phyloP scores from a whole-genome alignment of 768 basidiomycete genomes.

The Scleroderma citrinum region DNA sequence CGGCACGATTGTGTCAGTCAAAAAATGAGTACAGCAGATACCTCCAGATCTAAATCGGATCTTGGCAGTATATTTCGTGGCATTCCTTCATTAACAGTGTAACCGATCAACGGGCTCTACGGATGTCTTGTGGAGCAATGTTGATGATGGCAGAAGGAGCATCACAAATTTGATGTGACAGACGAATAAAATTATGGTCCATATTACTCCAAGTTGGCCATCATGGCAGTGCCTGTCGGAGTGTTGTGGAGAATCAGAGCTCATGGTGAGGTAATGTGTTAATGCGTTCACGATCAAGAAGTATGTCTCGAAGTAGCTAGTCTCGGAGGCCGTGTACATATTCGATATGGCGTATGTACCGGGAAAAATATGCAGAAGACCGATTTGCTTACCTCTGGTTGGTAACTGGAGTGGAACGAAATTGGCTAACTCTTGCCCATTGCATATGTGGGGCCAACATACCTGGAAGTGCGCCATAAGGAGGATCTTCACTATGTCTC shows the following conservation, averaged over 20 bases:
- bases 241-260: conserved; percentile 1
- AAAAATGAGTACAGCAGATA: neutral
- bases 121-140: neutral
- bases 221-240: neutral
- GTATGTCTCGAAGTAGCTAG: neutral
- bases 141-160: neutral
- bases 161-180: neutral
- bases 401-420: neutral
- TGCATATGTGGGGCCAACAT: too few species aligned
- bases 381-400: neutral
- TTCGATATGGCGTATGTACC: neutral
- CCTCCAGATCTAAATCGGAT: neutral
- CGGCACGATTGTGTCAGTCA: conserved; percentile 1
- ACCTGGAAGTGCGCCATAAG: too few species aligned
- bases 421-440: too few species aligned
- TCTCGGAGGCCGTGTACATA: neutral
- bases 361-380: neutral
- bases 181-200: neutral
- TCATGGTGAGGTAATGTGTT: conserved; percentile 1
- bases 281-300: neutral
- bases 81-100: too few species aligned
- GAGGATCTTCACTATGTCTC: neutral
- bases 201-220: neutral
- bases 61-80: neutral
- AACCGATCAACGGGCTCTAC: neutral